A percentile compares a stretch with the other conserved stretches of the same genome.
phyloP scores from a whole-genome alignment of 768 basidiomycete species.

The Punctularia strigosozonata region DNA sequence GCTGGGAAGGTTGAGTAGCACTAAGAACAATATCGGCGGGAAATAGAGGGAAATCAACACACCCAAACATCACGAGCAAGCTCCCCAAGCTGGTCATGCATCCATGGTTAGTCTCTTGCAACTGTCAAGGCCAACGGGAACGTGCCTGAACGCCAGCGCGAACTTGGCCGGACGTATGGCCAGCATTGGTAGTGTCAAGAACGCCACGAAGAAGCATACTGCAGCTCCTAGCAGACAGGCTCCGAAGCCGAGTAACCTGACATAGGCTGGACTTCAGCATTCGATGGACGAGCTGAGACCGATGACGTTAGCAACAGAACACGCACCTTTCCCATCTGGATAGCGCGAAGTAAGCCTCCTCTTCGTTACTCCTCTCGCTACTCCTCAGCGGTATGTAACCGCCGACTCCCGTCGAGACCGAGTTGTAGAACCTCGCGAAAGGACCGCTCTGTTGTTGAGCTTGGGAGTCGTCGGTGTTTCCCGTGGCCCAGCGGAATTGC shows the following conservation, averaged over 20 bases:
- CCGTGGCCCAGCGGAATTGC: constrained; percentile 80
- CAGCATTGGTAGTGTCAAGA: constrained; percentile 66
- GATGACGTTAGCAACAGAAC: background rate
- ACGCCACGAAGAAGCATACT: constrained; percentile 89
- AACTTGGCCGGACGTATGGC: constrained; percentile 81
- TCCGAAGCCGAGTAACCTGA: constrained; percentile 81
- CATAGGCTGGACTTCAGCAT: too few species aligned
- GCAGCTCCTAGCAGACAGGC: constrained; percentile 82
- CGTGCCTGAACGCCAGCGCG: constrained; percentile 74
- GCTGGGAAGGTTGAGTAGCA: constrained; percentile 22
- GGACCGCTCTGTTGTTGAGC: constrained; percentile 39
- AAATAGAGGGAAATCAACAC: constrained; percentile 15
- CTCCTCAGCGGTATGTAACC: constrained; percentile 85
- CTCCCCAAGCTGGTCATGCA: constrained; percentile 56
- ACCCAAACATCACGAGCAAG: constrained; percentile 94
- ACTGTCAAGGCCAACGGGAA: background rate
- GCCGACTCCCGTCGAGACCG: constrained; percentile 70
- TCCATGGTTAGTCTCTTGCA: constrained; percentile 4
- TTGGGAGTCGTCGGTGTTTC: constrained; percentile 60
- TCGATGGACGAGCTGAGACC: background rate
- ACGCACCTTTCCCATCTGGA: constrained; percentile 86
- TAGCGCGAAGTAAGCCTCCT: constrained; percentile 89
- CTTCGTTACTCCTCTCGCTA: constrained; percentile 77
- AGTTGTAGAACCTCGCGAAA: constrained; percentile 80
- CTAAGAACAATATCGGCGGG: background rate